Evolutionary conservation across 1,139 yeast species (phyloP), one percentile per base, ranked within the genome.

Genomic region (Geotrichum aggregatum): DNA sequence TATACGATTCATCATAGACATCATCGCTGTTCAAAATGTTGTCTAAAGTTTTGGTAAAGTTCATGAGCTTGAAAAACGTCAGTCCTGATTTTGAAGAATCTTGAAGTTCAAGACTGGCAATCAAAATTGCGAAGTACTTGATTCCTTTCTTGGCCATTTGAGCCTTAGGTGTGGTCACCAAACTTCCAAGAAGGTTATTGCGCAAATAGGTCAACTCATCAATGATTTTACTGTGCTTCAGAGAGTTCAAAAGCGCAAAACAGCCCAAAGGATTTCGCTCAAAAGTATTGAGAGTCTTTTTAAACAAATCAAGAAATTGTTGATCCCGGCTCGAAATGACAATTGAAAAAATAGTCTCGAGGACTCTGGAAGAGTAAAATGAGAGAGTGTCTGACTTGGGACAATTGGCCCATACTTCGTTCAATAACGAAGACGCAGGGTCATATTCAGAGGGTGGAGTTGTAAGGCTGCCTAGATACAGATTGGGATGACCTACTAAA

Each of bases 51-150:
- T 42, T 36, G 28, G 44, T 18, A 45, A 54, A 45, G 38, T 48
- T 51, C 10, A 39, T 47, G 31, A 54, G 38, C 45, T 54, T 54
- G 52, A 54, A 50, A 38, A 49, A 44, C 1, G 54, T 40, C n/a
- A 51, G 28, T 4, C 48, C 54, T 10, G 54, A 41, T 18, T 50
- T 46, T 3, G 44, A 5, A 24, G 31, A 19, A 21, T 50, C 54
- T 19, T 42, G 26, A 13, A 50, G 44, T 6, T 19, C 10, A 19
- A 50, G 22, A 34, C 43, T 41, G 1, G 54, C 26, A 30, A 50
- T 42, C 28, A 50, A 50, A n/a, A 50, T 16, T 6, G 44, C 47
- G 28, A 50, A 30, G 14, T 39, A 35, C 14, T 46, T 50, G 28
- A 50, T 30, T 6, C 54, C 50, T 16, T 35, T 46, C 14, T 40